Evolutionary conservation across 352 stramenopile genomes (phyloP).

Genomic region (Pythium chondricola): DNA sequence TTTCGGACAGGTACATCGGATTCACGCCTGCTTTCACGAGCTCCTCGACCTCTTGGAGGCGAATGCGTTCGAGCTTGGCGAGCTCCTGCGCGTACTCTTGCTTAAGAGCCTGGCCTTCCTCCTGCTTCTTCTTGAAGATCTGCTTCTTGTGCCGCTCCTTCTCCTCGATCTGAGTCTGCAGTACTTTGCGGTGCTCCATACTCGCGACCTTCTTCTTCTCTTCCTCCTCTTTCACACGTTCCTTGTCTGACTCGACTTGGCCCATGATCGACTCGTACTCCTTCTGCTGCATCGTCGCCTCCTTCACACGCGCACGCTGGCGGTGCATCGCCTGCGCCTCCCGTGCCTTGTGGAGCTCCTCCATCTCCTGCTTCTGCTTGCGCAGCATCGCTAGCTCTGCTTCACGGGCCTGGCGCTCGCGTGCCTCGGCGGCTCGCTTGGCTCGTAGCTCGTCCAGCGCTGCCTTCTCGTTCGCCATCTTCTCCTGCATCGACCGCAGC

Average conservation of each 20-base stretch:
- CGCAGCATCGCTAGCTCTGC: conserved; percentile 72
- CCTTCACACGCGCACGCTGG: conserved; percentile 63
- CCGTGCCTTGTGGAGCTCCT: conserved; percentile 57
- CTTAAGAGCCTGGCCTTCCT: conserved; percentile 67
- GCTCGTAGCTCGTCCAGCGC: conserved; percentile 91
- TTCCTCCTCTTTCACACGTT: conserved; percentile 43
- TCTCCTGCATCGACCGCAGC: conserved; percentile 78
- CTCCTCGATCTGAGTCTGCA: conserved; percentile 91
- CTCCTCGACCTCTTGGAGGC: conserved; percentile 84
- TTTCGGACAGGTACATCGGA: conserved; percentile 88
- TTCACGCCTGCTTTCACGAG: conserved; percentile 86
- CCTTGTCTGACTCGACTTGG: conserved; percentile 70
- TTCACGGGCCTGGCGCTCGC: conserved; percentile 82
- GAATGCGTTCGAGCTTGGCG: conserved; percentile 84
- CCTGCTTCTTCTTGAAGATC: conserved; percentile 57
- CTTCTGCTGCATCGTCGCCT: conserved; percentile 74
- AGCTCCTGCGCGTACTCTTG: conserved; percentile 74
- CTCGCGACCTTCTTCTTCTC: conserved; percentile 58
- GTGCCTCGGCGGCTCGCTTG: conserved; percentile 84
- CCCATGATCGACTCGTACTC: conserved; percentile 88
- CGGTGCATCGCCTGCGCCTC: conserved; percentile 67
- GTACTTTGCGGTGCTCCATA: conserved; percentile 61
- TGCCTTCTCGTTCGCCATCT: conserved; percentile 79
- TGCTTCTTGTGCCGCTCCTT: conserved; percentile 74
- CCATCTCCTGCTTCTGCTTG: conserved; percentile 86